A percentile compares a stretch with the other conserved stretches of the same genome.
These are phyloP conservation scores for Colletotrichum liaoningense DNA, from an alignment of 2,329 filamentous ascomycete genomes.

Conservation along the genomic window DNA sequence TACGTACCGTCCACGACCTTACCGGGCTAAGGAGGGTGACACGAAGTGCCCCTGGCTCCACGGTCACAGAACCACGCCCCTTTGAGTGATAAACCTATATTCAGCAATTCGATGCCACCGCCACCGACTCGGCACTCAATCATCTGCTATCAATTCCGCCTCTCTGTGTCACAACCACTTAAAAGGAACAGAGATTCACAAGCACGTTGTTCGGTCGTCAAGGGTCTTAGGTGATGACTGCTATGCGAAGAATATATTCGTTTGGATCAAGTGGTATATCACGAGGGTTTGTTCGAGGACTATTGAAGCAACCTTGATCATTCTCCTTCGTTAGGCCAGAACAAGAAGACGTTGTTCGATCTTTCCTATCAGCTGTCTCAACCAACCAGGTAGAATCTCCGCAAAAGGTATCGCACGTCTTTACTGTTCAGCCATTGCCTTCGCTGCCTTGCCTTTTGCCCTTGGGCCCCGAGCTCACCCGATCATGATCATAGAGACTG, in stretches of 20 bases:
- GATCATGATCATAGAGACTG: neutral
- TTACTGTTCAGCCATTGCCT: too few species aligned
- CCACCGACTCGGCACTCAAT: neutral
- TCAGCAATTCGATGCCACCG: neutral
- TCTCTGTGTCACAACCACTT: neutral
- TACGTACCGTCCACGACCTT: neutral
- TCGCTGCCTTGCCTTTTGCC: too few species aligned
- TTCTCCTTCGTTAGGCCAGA: too few species aligned
- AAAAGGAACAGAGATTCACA: neutral
- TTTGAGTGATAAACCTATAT: neutral
- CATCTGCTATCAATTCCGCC: neutral
- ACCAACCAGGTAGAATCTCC: neutral
- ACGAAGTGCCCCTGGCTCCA: neutral
- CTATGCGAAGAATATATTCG: neutral
- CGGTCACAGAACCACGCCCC: neutral
- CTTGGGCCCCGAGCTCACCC: too few species aligned
- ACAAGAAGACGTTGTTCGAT: neutral
- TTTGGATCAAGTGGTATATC: neutral
- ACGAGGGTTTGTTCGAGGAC: neutral
- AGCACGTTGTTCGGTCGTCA: neutral
- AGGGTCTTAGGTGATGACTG: neutral
- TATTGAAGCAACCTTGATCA: neutral
- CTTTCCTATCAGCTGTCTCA: neutral
- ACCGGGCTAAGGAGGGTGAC: neutral
- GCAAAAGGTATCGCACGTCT: neutral